These are phyloP conservation scores for Septoria petroselini DNA, from an alignment of 2,329 filamentous ascomycete genomes.

Conservation along the genomic window DNA sequence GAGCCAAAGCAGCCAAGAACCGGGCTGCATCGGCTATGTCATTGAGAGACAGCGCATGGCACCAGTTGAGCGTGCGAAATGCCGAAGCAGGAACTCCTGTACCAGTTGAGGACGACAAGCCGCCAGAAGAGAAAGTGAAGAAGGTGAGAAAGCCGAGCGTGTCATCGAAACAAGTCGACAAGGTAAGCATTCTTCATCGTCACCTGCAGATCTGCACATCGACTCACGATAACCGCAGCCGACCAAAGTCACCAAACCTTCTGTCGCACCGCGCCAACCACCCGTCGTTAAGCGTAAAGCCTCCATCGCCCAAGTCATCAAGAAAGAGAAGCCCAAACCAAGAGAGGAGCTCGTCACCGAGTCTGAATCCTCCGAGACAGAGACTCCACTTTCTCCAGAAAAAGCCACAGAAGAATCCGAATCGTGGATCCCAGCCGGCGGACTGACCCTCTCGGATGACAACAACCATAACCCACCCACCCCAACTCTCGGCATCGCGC, in stretches of 20 bases:
- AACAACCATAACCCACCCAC: background rate
- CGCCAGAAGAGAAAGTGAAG: background rate
- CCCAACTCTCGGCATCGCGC: constrained; percentile 6
- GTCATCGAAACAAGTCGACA: too few relatives aligned
- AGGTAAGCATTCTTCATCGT: too few relatives aligned
- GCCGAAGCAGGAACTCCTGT: background rate
- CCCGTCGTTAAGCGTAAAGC: background rate
- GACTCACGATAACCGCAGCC: too few relatives aligned
- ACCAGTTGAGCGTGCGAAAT: background rate
- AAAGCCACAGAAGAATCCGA: background rate
- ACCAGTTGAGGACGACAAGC: background rate
- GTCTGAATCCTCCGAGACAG: background rate
- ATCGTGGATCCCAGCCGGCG: constrained; percentile 10
- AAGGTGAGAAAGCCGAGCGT: too few relatives aligned
- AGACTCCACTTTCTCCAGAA: background rate
- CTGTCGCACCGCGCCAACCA: background rate
- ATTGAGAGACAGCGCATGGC: constrained; percentile 3
- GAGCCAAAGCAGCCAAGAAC: constrained; percentile 1
- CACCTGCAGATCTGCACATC: too few relatives aligned
- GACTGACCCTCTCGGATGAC: background rate
- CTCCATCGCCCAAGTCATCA: background rate
- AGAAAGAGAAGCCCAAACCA: background rate
- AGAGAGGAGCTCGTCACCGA: background rate
- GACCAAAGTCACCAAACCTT: constrained; percentile 2
- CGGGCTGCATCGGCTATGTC: background rate